Percentiles rank a stretch among this genome's conserved stretches.
Evolutionary conservation across 306 rosid genomes (phyloP).

Genomic region (Potentilla sterilis): DNA sequence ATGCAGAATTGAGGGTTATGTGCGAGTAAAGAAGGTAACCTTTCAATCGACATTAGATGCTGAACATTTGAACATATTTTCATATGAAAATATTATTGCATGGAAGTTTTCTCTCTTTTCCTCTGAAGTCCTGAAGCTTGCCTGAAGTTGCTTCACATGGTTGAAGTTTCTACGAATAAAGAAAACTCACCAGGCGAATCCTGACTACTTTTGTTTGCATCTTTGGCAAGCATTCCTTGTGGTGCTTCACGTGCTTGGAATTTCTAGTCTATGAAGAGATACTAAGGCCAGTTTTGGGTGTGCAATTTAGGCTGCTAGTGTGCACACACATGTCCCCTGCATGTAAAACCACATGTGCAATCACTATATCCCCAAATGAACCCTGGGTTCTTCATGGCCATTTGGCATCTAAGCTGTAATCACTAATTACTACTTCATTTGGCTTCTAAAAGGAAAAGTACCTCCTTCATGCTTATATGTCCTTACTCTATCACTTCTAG

Average conservation of each 20-base stretch:
- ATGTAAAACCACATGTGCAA: neutral
- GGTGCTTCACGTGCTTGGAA: constrained; percentile 6
- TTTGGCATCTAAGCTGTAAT: neutral
- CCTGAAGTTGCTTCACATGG: constrained; percentile 16
- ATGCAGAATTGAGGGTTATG: constrained; percentile 85
- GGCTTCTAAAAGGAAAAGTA: neutral
- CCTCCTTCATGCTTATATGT: neutral
- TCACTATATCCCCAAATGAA: neutral
- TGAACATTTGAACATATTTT: neutral
- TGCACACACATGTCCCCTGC: neutral
- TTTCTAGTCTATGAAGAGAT: neutral
- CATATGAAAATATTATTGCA: neutral
- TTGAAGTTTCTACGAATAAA: neutral
- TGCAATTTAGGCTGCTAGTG: neutral
- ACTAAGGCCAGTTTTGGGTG: neutral
- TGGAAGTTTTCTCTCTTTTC: neutral
- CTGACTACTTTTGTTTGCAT: neutral
- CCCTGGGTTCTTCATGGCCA: neutral
- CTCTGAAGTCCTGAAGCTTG: neutral
- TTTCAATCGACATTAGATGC: neutral
- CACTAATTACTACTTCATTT: neutral
- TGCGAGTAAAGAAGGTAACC: constrained; percentile 88
- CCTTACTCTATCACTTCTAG: neutral
- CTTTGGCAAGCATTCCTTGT: neutral
- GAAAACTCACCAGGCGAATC: neutral